Evolutionary conservation across 2,329 filamentous ascomycete species (phyloP).

Genomic region (Phyllosticta ampelicida): DNA sequence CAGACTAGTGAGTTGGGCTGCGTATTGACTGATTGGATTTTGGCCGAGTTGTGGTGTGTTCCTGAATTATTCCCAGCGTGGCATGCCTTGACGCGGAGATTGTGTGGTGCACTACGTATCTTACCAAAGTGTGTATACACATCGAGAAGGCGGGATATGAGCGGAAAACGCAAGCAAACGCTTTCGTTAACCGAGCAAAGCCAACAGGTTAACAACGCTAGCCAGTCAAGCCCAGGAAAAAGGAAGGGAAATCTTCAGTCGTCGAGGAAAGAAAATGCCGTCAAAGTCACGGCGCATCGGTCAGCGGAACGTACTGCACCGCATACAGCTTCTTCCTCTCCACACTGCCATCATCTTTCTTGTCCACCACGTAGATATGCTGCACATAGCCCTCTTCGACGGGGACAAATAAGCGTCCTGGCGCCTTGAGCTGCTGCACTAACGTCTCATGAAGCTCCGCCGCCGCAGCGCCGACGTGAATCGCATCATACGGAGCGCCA

Average conservation of each 20-base stretch:
- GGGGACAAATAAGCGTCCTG: slow-evolving; percentile 72
- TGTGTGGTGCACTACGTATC: too few relatives aligned
- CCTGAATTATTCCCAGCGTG: too few relatives aligned
- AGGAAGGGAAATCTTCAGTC: background rate
- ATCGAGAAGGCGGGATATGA: too few relatives aligned
- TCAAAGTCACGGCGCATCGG: slow-evolving; percentile 47
- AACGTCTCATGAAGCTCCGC: slow-evolving; percentile 59
- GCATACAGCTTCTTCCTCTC: slow-evolving; percentile 53
- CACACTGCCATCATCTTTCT: slow-evolving; percentile 53
- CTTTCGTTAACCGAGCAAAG: too few relatives aligned
- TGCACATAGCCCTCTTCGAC: slow-evolving; percentile 50
- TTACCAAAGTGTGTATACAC: too few relatives aligned
- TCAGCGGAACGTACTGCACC: slow-evolving; percentile 68
- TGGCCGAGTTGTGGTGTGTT: too few relatives aligned
- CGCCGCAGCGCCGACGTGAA: slow-evolving; percentile 88
- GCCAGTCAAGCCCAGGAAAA: background rate
- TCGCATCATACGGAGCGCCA: slow-evolving; percentile 67
- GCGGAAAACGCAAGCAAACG: too few relatives aligned
- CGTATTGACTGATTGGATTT: too few relatives aligned
- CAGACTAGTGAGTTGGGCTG: too few relatives aligned
- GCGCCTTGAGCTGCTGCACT: slow-evolving; percentile 64
- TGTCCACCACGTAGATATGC: slow-evolving; percentile 65
- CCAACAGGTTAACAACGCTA: background rate
- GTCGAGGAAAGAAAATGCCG: background rate
- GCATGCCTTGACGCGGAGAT: too few relatives aligned